Conservation (phyloP, 352 stramenopile genomes). For the Discostella stelligera region DNA sequence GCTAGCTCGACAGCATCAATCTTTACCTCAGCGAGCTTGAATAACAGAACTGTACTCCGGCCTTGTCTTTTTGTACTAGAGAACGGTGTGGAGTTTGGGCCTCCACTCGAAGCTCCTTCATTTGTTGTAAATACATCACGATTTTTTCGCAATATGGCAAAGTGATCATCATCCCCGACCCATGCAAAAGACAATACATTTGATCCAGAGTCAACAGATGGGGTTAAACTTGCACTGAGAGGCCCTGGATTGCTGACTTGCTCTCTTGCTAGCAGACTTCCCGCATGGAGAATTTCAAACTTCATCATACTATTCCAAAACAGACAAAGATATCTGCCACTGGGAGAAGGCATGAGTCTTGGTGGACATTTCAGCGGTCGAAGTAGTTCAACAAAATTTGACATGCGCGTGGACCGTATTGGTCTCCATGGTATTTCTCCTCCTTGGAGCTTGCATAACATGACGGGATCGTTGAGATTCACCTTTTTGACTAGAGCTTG, state of each 20-base stretch:
- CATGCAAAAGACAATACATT: slow-evolving; percentile 75
- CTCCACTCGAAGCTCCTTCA: slow-evolving; percentile 4
- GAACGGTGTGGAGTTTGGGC: slow-evolving; percentile 8
- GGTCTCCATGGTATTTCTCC: slow-evolving; percentile 16
- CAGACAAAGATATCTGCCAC: slow-evolving; percentile 64
- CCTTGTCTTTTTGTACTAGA: slow-evolving; percentile 27
- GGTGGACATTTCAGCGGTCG: slow-evolving; percentile 46
- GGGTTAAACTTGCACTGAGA: slow-evolving; percentile 21
- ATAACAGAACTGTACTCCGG: slow-evolving; percentile 55
- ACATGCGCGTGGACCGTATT: slow-evolving; percentile 30
- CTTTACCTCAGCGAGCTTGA: slow-evolving; percentile 54
- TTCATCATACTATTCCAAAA: slow-evolving; percentile 62
- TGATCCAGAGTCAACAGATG: slow-evolving; percentile 48
- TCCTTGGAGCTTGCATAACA: slow-evolving; percentile 51
- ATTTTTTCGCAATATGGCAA: slow-evolving; percentile 55
- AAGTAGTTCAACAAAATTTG: slow-evolving; percentile 45
- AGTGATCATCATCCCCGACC: slow-evolving; percentile 75
- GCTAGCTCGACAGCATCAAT: slow-evolving; percentile 49
- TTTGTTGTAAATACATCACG: slow-evolving; percentile 4
- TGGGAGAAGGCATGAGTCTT: slow-evolving; percentile 58
- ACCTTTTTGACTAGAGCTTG: slow-evolving; percentile 57
- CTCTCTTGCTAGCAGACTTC: slow-evolving; percentile 59
- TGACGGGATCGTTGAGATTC: slow-evolving; percentile 47
- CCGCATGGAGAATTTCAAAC: slow-evolving; percentile 76
- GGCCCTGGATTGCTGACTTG: slow-evolving; percentile 6